Evolutionary conservation across 257 asterid species (phyloP), one percentile per base, ranked within the genome.

Genomic region (Fraxinus cuspidata): DNA sequence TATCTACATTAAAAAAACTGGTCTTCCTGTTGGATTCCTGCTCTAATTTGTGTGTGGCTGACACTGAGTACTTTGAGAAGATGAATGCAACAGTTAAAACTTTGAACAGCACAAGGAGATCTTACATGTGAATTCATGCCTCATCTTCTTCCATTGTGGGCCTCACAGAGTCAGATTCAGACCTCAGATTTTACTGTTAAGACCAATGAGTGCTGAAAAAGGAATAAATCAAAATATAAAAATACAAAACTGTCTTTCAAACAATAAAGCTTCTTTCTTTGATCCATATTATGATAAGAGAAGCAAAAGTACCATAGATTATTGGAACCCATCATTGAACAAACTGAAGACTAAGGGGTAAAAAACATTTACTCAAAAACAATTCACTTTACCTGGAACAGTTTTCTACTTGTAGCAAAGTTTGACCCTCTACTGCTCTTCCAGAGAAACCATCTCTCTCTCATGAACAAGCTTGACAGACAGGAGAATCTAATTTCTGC

Each of bases 61-160:
- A 34, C 70, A 74, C 81, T 64, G 83, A 70, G 72, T 51, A 73
- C 74, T 74, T 74, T 74, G 81, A 84, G 90, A 79, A 74, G 84
- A 87, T 84, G 93, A 89, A 91, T 88, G 87, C 88, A 91, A 87
- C 98, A 86, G 94, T 88, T 1, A 34, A 76, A 82, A 75, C 78
- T 80, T 73, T 83, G 77, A 82, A 77, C n/a, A 75, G 58, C 69
- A 85, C 27, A 19, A 71, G 73, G 70, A 82, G 78, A 70, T 74
- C 86, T 89, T 84, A 92, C 88, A 89, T 83, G 83, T 76, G 80
- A 79, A 85, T 78, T 86, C 71, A 85, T 84, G 42, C 35, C n/a
- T 73, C 88, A 74, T 88, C 91, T 83, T 86, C 91, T 86, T 83
- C 79, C 75, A 85, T 37, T n/a, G 98, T 89, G 98, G 98, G 97